Evolutionary conservation across 2,329 filamentous ascomycete species (phyloP), one percentile per base, ranked within the genome.

Genomic region (Diaporthe sp.): DNA sequence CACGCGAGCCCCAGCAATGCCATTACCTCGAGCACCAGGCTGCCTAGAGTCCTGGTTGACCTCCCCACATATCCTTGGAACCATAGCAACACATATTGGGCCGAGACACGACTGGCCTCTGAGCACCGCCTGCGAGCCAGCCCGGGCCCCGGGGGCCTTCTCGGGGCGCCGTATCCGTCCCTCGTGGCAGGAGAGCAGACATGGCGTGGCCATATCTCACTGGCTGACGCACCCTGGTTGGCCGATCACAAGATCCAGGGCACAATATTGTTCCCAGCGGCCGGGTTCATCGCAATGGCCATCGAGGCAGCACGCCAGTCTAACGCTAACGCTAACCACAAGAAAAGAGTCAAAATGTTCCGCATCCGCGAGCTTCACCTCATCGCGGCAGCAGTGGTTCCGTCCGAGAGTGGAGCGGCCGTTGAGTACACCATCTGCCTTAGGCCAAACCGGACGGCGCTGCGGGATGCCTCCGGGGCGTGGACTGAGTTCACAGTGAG

Each of bases 121-220:
- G 74, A 60, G n/a, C 70, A 75, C 22, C 55, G 75, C 82, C 17
- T 72, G 28, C 55, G 76, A 85, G 0, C 75, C 77, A 5, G 55
- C 82, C 5, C 78, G 82, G n/a, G 82, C 87, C 57, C 72, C 1
- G 34, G 61, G 20, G 73, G 73, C 7, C 60, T 72, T 9, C 47
- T 55, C 5, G 58, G 55, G 34, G 47, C 17, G 22, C 25, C 39
- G 47, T 47, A 17, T 42, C 44, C 17, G 60, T 51, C 0, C 49
- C 57, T 85, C 25, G 85, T 85, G 20, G 84, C 85, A 75, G 84
- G 84, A 7, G 61, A 68, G 78, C 72, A 61, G 9, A 51, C 60
- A 3, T 74, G 72, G 72, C n/a, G 61, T 9, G 49, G 57, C 28
- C 51, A 68, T 22, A 37, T 74, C 37, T 20, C 60, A 1, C 34